phyloP scores from a whole-genome alignment of 2,329 filamentous ascomycete species.

The Pestalotiopsis sp. region DNA sequence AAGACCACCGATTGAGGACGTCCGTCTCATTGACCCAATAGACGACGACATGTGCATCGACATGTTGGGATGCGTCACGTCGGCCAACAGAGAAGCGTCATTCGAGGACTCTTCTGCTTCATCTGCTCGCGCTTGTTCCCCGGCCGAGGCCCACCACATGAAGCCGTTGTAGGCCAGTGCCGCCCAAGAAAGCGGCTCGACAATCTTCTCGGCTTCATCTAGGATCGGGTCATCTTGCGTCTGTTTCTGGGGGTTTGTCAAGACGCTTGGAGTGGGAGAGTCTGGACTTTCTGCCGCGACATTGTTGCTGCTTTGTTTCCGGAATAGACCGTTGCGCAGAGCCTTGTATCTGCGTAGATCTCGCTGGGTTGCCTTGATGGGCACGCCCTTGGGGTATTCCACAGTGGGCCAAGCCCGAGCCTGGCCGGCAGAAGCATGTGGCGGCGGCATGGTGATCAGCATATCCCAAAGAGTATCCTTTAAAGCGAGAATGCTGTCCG shows the following conservation, averaged over 20 bases:
- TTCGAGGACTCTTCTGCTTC: constrained; percentile 59
- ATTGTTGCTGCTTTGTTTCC: constrained; percentile 33
- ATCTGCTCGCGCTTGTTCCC: constrained; percentile 66
- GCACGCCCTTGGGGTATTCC: constrained; percentile 62
- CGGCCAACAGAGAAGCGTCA: constrained; percentile 58
- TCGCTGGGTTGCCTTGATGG: constrained; percentile 84
- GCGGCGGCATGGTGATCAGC: constrained; percentile 77
- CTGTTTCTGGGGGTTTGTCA: constrained; percentile 17
- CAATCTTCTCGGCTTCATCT: constrained; percentile 55
- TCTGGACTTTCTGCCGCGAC: constrained; percentile 15
- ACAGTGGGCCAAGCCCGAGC: constrained; percentile 76
- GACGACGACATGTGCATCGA: constrained; percentile 43
- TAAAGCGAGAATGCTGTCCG: constrained; percentile 86
- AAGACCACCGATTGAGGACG: constrained; percentile 19
- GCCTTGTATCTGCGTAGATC: constrained; percentile 80
- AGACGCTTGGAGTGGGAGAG: constrained; percentile 19
- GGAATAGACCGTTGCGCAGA: constrained; percentile 64
- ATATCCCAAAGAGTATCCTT: constrained; percentile 90
- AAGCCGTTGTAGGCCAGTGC: constrained; percentile 79
- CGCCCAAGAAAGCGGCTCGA: constrained; percentile 69
- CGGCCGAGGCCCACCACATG: constrained; percentile 89
- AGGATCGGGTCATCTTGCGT: constrained; percentile 38
- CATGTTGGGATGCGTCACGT: constrained; percentile 34
- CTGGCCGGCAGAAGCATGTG: constrained; percentile 57
- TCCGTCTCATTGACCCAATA: constrained; percentile 43